A percentile compares a stretch with the other conserved stretches of the same genome.
phyloP scores from a whole-genome alignment of 108 stramenopile species.

The Conticribra guillardii region DNA sequence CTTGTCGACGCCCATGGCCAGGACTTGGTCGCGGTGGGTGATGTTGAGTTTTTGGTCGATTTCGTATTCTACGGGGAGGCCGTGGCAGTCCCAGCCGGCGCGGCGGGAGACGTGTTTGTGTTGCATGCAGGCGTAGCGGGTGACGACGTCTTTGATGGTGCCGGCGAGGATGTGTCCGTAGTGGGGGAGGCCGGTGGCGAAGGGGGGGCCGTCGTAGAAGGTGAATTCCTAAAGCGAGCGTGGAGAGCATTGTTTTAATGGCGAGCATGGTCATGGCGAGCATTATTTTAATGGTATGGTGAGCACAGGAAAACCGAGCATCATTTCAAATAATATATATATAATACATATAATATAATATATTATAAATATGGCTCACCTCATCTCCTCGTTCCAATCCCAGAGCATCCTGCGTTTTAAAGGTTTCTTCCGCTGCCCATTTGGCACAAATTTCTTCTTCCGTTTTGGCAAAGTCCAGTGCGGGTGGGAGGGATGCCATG shows the following conservation, averaged over 20 bases:
- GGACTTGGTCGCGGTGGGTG: constrained; percentile 93
- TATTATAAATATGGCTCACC: constrained; percentile 46
- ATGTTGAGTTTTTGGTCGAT: constrained; percentile 97
- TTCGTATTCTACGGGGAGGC: constrained; percentile 98
- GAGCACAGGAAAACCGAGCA: too few relatives aligned
- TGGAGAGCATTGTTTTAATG: not conserved
- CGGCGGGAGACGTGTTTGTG: constrained; percentile 93
- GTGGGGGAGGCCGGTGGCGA: constrained; percentile 99
- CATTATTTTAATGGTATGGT: too few relatives aligned
- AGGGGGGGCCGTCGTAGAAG: constrained; percentile 99
- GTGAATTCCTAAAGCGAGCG: constrained; percentile 77
- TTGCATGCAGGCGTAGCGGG: constrained; percentile 95
- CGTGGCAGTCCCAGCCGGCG: constrained; percentile 99
- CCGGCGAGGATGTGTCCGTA: constrained; percentile 99
- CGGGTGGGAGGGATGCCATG: constrained; percentile 81
- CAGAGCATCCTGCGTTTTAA: constrained; percentile 72
- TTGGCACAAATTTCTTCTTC: constrained; percentile 83
- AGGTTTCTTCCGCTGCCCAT: constrained; percentile 79
- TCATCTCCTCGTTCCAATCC: constrained; percentile 78
- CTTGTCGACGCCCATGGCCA: constrained; percentile 96
- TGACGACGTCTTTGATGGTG: constrained; percentile 99
- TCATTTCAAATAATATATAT: too few relatives aligned
- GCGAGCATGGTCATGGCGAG: too few relatives aligned
- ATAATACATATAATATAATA: too few relatives aligned
- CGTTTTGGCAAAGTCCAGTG: constrained; percentile 80